These are phyloP conservation scores for Microdochium bolleyi DNA, from an alignment of 2,329 filamentous ascomycete genomes.

Conservation along the genomic window DNA sequence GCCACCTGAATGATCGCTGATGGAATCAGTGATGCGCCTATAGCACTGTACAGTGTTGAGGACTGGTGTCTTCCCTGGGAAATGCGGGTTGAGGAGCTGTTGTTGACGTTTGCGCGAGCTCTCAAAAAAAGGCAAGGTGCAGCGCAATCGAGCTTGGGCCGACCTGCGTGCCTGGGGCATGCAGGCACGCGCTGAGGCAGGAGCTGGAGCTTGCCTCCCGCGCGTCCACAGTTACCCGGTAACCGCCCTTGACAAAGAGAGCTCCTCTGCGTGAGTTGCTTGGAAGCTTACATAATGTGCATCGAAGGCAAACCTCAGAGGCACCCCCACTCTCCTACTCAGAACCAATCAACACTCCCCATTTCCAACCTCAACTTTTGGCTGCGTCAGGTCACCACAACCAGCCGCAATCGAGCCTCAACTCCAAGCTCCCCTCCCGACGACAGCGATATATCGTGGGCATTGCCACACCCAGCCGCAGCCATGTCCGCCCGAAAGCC, in stretches of 20 bases:
- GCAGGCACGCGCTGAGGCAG: neutral
- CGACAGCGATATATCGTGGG: neutral
- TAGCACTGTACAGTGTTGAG: neutral
- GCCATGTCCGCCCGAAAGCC: slow-evolving; percentile 55
- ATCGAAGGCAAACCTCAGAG: too few species aligned
- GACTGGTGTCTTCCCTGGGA: neutral
- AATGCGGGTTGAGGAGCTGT: neutral
- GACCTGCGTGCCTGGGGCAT: neutral
- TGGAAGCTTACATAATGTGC: neutral
- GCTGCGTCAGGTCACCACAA: slow-evolving; percentile 1
- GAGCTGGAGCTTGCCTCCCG: neutral
- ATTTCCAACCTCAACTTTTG: slow-evolving; percentile 18
- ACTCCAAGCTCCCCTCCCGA: slow-evolving; percentile 1
- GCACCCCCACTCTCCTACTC: slow-evolving; percentile 12
- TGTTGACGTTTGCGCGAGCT: slow-evolving; percentile 16
- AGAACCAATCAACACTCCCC: slow-evolving; percentile 21
- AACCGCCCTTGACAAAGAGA: neutral
- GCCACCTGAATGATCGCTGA: neutral
- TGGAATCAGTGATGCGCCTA: neutral
- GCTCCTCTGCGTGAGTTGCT: too few species aligned
- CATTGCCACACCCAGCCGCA: slow-evolving; percentile 13
- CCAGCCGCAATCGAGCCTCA: slow-evolving; percentile 1
- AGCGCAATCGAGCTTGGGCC: neutral
- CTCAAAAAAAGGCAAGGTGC: slow-evolving; percentile 9
- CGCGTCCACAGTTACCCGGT: neutral